Evolutionary conservation across 768 basidiomycete genomes (phyloP).

Genomic region (Amylocystis lapponica): DNA sequence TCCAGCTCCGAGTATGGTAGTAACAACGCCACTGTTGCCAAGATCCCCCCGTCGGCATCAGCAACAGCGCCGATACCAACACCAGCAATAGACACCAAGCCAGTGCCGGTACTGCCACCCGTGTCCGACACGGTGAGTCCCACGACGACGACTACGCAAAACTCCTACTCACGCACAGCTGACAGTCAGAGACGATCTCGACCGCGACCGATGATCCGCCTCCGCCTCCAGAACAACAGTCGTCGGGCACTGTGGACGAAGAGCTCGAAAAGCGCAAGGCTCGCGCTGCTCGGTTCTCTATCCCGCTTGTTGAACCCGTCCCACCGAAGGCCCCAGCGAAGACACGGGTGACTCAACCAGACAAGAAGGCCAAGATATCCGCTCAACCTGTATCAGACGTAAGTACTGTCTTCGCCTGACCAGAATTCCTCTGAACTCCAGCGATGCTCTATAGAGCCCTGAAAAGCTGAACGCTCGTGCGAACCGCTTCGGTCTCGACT

Average conservation of each 20-base stretch:
- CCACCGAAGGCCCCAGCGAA: conserved; percentile 22
- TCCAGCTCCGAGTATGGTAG: no score
- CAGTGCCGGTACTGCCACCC: no score
- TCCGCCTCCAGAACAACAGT: neutral
- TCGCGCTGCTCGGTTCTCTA: conserved; percentile 67
- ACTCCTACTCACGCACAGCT: no score
- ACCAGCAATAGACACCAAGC: no score
- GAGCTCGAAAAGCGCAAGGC: conserved; percentile 54
- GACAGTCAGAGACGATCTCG: no score
- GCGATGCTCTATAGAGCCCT: conserved; percentile 33
- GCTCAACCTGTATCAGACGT: conserved; percentile 11
- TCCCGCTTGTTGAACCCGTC: conserved; percentile 47
- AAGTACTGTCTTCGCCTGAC: neutral
- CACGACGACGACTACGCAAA: no score
- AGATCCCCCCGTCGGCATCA: no score
- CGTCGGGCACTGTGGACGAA: conserved; percentile 28
- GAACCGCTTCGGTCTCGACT: conserved; percentile 45
- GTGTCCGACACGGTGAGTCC: no score
- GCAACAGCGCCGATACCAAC: no score
- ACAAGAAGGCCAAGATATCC: conserved; percentile 11
- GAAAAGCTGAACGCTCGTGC: conserved; percentile 49
- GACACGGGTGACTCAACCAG: no score
- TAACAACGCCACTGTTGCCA: no score
- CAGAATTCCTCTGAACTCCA: neutral
- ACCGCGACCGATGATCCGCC: no score